Evolutionary conservation across 164 flowering plant species (phyloP).

Genomic region (Nelumbo lutea): DNA sequence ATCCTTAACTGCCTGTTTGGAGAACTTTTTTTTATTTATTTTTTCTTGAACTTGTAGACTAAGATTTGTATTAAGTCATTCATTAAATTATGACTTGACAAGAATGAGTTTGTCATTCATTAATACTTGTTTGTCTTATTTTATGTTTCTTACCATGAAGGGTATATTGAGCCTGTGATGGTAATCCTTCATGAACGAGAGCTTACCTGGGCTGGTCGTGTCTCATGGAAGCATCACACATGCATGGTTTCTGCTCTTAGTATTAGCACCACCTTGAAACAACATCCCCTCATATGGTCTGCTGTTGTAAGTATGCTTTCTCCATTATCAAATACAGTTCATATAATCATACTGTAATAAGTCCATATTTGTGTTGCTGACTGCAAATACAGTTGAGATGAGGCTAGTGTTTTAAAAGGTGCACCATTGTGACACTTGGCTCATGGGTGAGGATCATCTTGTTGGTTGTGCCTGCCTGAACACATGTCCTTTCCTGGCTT

Average conservation of each 20-base stretch:
- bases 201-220: constrained; percentile 98
- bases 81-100: too few relatives aligned
- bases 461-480: too few relatives aligned
- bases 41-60: background rate
- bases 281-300: constrained; percentile 97
- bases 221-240: constrained; percentile 96
- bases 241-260: constrained; percentile 92
- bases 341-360: too few relatives aligned
- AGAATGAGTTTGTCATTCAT: background rate
- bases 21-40: background rate
- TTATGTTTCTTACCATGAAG: constrained; percentile 25
- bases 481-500: too few relatives aligned
- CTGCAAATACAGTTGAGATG: too few relatives aligned
- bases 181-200: constrained; percentile 92
- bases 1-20: too few relatives aligned
- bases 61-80: background rate
- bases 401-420: too few relatives aligned
- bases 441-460: too few relatives aligned
- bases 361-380: too few relatives aligned
- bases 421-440: too few relatives aligned
- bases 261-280: constrained; percentile 85
- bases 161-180: constrained; percentile 97
- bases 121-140: background rate
- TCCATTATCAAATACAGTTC: too few relatives aligned
- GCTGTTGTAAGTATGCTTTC: constrained; percentile 52